Base-by-base conservation (phyloP, 345 rosid genomes). In the Eucalyptus regnans region DNA sequence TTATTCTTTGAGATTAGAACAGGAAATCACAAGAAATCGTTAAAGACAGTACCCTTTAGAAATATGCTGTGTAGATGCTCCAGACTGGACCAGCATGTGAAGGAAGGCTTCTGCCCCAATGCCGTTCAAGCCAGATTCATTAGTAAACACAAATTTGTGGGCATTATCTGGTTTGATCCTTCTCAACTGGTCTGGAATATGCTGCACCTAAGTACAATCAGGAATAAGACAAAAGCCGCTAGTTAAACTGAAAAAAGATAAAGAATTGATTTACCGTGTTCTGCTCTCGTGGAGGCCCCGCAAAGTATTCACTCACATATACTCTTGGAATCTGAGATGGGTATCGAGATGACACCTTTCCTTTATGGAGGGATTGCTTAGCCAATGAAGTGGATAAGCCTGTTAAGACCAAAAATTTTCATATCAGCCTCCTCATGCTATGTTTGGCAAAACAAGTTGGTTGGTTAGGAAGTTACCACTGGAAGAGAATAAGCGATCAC, bases 261-360 rank as follows among this genome's bases (percentile, higher is more conserved):
- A 52, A 71, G 37, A 87, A 54, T 90, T 37, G 64, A 31, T 58
- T 51, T 94, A 97, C 99, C 96, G 15, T 90, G 91, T 92, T 88
- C 83, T 91, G 89, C 91, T 89, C 90, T 83, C 89, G 87, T 18
- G 95, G 94, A 92, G 93, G 96, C 92, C 88, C 92, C 60, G 90
- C 94, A 90, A 97, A 96, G 91, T 93, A 96, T 87, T 96, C 98
- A 90, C 94, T 96, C 85, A 96, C 86, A 51, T 93, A 94, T 89
- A 89, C 91, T 92, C 99, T 95, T 33, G 90, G 94, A 91, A 89
- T 76, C 88, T 33, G 93, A 90, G 89, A 91, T 90, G 96, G 98
- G 90, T 94, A 96, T 92, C 94, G 95, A 80, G 94, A 87, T 44
- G 95, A 95, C 90, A 96, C 88, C 33, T 88, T 92, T 90, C 88